Conservation (phyloP, 1,139 yeast species). For the Scheffersomyces stambukii region DNA sequence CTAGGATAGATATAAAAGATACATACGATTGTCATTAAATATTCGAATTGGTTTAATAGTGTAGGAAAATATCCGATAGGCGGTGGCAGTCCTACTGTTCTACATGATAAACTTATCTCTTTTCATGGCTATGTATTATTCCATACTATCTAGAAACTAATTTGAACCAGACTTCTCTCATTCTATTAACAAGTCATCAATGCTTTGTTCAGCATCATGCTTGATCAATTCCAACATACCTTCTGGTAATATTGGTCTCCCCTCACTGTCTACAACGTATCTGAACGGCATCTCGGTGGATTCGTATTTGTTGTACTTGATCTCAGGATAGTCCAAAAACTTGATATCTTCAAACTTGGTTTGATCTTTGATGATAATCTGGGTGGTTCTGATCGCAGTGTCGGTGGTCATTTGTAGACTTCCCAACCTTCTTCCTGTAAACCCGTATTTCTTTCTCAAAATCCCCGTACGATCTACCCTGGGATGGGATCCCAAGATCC, state of each 20-base stretch:
- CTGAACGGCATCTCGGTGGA: constrained; percentile 98
- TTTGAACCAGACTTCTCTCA: constrained; percentile 6
- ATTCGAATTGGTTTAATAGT: too few species aligned
- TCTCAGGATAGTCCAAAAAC: constrained; percentile 91
- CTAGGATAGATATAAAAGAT: too few species aligned
- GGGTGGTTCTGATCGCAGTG: constrained; percentile 91
- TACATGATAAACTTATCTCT: not conserved
- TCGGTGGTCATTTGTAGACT: constrained; percentile 95
- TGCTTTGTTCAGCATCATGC: constrained; percentile 73
- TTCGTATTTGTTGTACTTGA: constrained; percentile 80
- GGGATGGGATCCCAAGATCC: constrained; percentile 94
- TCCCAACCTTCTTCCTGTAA: constrained; percentile 82
- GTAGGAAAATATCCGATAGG: too few species aligned
- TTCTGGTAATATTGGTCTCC: constrained; percentile 78
- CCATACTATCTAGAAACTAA: constrained; percentile 1
- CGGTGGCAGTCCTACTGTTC: too few species aligned
- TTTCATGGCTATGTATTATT: too few species aligned
- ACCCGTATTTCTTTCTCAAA: constrained; percentile 71
- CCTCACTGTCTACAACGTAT: constrained; percentile 62
- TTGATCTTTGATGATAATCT: constrained; percentile 59
- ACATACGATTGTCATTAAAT: too few species aligned
- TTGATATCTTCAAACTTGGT: constrained; percentile 63
- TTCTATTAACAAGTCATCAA: constrained; percentile 53
- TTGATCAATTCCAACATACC: constrained; percentile 89
- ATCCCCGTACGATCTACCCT: constrained; percentile 95